Percentiles rank a stretch among this genome's conserved stretches.
These are phyloP conservation scores for Lactarius akahatsu DNA, from an alignment of 768 basidiomycete species.

Conservation along the genomic window DNA sequence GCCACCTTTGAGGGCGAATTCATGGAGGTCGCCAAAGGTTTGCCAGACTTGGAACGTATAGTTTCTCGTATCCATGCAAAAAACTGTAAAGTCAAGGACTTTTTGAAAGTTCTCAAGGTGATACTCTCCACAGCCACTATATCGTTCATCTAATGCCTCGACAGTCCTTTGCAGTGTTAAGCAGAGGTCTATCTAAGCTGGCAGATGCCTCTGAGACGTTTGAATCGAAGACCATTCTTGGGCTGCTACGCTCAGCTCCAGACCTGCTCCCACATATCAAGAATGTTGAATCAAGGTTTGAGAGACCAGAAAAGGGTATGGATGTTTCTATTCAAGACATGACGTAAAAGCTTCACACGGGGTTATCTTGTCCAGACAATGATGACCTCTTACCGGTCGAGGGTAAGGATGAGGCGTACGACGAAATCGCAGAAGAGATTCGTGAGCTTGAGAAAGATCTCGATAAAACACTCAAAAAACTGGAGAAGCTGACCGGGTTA, in stretches of 20 bases:
- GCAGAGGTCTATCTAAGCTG: slow-evolving; percentile 60
- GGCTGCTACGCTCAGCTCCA: slow-evolving; percentile 76
- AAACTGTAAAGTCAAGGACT: slow-evolving; percentile 83
- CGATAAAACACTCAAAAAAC: slow-evolving; percentile 61
- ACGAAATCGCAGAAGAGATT: slow-evolving; percentile 73
- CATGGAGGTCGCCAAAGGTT: slow-evolving; percentile 67
- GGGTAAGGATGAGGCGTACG: slow-evolving; percentile 88
- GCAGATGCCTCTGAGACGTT: slow-evolving; percentile 69
- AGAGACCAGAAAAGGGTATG: slow-evolving; percentile 60
- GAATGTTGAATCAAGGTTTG: slow-evolving; percentile 72
- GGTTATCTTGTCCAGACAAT: slow-evolving; percentile 41
- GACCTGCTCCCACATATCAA: slow-evolving; percentile 71
- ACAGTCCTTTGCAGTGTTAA: slow-evolving; percentile 76
- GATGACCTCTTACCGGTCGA: slow-evolving; percentile 74
- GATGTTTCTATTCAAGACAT: not conserved
- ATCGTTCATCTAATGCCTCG: not conserved
- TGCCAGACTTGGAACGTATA: slow-evolving; percentile 92
- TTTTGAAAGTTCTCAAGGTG: slow-evolving; percentile 78
- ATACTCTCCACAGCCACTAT: not conserved
- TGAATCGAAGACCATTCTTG: slow-evolving; percentile 70
- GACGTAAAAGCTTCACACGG: not conserved
- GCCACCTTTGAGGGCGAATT: slow-evolving; percentile 77
- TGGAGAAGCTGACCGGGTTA: slow-evolving; percentile 69
- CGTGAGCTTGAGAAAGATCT: slow-evolving; percentile 65
- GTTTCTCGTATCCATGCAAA: slow-evolving; percentile 95